phyloP scores from a whole-genome alignment of 345 rosid genomes.

The Combretum micranthum region DNA sequence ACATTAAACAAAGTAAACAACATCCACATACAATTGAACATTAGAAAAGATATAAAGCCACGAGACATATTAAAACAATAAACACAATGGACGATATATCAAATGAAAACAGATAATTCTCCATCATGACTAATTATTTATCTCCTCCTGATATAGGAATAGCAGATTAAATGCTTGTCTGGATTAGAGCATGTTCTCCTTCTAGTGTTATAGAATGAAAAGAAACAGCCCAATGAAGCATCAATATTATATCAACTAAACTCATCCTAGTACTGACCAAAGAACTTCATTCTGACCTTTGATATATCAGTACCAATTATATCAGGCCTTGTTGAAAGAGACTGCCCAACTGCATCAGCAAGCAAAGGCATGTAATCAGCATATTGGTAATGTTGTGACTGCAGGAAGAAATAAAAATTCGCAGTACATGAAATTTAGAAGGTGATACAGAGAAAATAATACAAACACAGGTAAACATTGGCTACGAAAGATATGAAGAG shows the following conservation, averaged over 20 bases:
- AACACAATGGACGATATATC: too few species aligned
- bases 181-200: too few species aligned
- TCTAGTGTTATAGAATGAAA: neutral
- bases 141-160: too few species aligned
- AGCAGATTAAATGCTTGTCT: too few species aligned
- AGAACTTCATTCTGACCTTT: slow-evolving; percentile 50
- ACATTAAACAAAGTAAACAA: too few species aligned
- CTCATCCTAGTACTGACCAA: neutral
- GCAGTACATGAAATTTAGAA: slow-evolving; percentile 15
- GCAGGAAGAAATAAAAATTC: slow-evolving; percentile 26
- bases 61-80: too few species aligned
- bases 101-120: too few species aligned
- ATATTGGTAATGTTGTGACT: slow-evolving; percentile 27
- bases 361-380: slow-evolving; percentile 40
- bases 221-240: neutral
- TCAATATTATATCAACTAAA: neutral
- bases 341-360: slow-evolving; percentile 88
- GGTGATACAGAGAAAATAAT: slow-evolving; percentile 1
- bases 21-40: neutral
- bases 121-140: too few species aligned
- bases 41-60: too few species aligned
- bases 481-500: slow-evolving; percentile 3
- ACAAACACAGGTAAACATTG: neutral
- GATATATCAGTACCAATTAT: slow-evolving; percentile 79
- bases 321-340: slow-evolving; percentile 96